Evolutionary conservation across 768 basidiomycete species (phyloP).

Genomic region (Rubroboletus pulcherrimus): DNA sequence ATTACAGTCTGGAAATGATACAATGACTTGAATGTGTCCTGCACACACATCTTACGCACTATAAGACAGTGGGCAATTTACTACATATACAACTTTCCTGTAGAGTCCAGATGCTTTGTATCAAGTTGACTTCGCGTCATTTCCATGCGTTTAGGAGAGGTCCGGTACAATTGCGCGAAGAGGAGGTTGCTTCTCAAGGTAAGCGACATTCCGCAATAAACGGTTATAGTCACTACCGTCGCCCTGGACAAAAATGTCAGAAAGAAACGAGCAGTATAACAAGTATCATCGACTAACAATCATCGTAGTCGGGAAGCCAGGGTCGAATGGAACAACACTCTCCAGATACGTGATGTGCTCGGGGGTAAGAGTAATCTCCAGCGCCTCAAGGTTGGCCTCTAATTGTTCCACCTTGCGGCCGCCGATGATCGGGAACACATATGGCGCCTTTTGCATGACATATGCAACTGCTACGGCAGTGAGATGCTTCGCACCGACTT

Average conservation of each 20-base stretch:
- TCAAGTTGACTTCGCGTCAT: not conserved
- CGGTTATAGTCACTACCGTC: conserved; percentile 19
- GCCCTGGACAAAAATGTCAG: conserved; percentile 21
- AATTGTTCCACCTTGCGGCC: conserved; percentile 44
- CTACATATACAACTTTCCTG: not conserved
- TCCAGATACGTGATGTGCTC: conserved; percentile 41
- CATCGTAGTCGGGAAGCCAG: conserved; percentile 36
- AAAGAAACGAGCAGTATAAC: not conserved
- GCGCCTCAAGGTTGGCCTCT: conserved; percentile 39
- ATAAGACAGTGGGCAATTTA: not conserved
- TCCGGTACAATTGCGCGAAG: conserved; percentile 1
- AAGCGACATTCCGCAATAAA: conserved; percentile 7
- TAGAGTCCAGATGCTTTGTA: not conserved
- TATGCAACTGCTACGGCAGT: conserved; percentile 41
- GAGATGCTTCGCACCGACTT: conserved; percentile 37
- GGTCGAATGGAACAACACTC: conserved; percentile 32
- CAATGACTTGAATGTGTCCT: not conserved
- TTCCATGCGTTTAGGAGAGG: not conserved
- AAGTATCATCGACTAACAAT: conserved; percentile 28
- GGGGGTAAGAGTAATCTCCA: conserved; percentile 36
- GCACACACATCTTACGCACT: not conserved
- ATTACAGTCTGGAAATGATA: not conserved
- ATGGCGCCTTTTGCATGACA: conserved; percentile 44
- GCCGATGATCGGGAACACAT: conserved; percentile 42
- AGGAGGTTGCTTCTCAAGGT: conserved; percentile 20